A percentile compares a stretch with the other conserved stretches of the same genome.
phyloP scores from a whole-genome alignment of 2,329 filamentous ascomycete species.

The Amauroascus niger region DNA sequence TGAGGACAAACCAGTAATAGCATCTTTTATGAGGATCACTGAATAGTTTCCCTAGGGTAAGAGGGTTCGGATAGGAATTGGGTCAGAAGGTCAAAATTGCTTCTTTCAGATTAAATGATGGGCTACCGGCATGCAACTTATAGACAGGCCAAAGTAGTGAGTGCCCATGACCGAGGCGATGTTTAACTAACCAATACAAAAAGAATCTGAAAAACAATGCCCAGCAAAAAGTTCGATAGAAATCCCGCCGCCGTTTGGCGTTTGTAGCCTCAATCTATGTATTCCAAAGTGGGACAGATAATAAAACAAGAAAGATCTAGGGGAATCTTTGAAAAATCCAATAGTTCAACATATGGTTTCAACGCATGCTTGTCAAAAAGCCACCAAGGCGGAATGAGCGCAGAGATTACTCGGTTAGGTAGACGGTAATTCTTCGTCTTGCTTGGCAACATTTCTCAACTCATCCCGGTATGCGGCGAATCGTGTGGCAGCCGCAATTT shows the following conservation, averaged over 20 bases:
- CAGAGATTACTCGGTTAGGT: not conserved
- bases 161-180: too few relatives aligned
- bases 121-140: too few relatives aligned
- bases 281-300: not conserved
- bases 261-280: not conserved
- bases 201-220: not conserved
- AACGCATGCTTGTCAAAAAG: not conserved
- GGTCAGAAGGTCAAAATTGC: too few relatives aligned
- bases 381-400: not conserved
- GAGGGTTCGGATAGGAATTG: too few relatives aligned
- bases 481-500: constrained; percentile 36
- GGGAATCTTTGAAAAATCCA: constrained; percentile 6
- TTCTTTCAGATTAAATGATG: too few relatives aligned
- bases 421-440: not conserved
- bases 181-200: not conserved
- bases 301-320: constrained; percentile 3
- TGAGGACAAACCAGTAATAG: too few relatives aligned
- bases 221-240: not conserved
- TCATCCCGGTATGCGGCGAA: constrained; percentile 18
- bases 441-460: not conserved
- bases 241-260: not conserved
- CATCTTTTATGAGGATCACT: too few relatives aligned
- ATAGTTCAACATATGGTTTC: not conserved
- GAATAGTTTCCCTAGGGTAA: too few relatives aligned
- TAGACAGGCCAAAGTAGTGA: too few relatives aligned